These are phyloP conservation scores for Fomitopsis betulina DNA, from an alignment of 1,284 basidiomycete genomes.

Conservation along the genomic window DNA sequence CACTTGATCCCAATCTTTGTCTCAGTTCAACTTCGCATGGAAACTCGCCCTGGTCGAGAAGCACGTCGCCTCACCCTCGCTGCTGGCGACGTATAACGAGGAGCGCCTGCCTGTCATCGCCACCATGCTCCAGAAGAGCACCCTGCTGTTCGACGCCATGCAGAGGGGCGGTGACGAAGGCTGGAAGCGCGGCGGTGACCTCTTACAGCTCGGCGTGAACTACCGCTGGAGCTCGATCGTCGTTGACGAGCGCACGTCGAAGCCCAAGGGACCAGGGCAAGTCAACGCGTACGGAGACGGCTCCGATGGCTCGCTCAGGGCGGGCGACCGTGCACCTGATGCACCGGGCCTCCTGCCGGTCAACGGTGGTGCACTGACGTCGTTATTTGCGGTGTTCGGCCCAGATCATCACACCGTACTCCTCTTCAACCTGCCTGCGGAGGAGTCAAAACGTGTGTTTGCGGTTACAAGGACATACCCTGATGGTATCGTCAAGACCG, in stretches of 20 bases:
- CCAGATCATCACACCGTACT: constrained; percentile 23
- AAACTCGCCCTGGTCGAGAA: constrained; percentile 19
- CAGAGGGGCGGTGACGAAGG: neutral
- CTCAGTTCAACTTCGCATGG: constrained; percentile 27
- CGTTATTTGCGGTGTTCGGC: constrained; percentile 22
- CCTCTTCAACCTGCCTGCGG: constrained; percentile 12
- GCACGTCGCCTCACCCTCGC: constrained; percentile 13
- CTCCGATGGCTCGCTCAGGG: constrained; percentile 15
- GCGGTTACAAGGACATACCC: constrained; percentile 16
- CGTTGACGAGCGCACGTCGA: constrained; percentile 28
- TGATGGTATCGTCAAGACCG: neutral
- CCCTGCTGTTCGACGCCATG: neutral
- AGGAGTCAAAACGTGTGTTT: neutral
- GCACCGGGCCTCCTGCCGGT: constrained; percentile 27
- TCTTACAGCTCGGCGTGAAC: constrained; percentile 35
- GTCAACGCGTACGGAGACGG: constrained; percentile 15
- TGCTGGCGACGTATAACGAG: constrained; percentile 20
- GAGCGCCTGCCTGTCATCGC: constrained; percentile 25
- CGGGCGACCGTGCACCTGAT: constrained; percentile 30
- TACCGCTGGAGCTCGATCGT: constrained; percentile 25
- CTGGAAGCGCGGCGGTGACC: constrained; percentile 12
- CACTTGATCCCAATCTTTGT: no score
- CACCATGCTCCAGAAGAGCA: constrained; percentile 19
- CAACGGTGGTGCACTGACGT: neutral
- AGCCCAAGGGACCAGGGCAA: neutral